A percentile compares a stretch with the other conserved stretches of the same genome.
phyloP scores from a whole-genome alignment of 2,329 filamentous ascomycete species.

The Cytospora leucostoma region DNA sequence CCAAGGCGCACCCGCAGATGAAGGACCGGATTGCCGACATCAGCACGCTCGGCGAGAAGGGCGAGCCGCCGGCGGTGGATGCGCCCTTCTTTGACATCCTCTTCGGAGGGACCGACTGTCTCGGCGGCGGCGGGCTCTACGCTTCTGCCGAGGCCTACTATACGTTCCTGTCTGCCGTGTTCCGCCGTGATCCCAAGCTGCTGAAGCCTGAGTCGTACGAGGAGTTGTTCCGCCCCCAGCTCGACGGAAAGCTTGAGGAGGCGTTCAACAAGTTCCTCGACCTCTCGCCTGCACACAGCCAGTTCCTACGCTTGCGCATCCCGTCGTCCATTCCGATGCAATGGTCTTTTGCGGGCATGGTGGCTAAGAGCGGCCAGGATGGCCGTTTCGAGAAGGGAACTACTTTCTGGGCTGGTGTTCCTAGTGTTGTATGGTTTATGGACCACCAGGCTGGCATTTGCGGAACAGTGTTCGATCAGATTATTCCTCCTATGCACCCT shows the following conservation, averaged over 20 bases:
- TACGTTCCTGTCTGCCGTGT: conserved; percentile 32
- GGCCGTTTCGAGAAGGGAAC: conserved; percentile 30
- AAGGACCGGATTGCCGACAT: conserved; percentile 31
- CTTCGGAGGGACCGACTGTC: conserved; percentile 29
- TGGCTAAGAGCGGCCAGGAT: conserved; percentile 31
- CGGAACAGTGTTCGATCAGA: conserved; percentile 31
- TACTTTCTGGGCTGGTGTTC: conserved; percentile 32
- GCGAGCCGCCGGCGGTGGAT: conserved; percentile 31
- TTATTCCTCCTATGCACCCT: conserved; percentile 32
- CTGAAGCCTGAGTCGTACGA: conserved; percentile 29
- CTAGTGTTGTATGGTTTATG: conserved; percentile 34
- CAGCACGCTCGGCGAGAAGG: conserved; percentile 30
- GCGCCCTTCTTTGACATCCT: conserved; percentile 28
- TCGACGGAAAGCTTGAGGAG: conserved; percentile 32
- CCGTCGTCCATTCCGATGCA: conserved; percentile 30
- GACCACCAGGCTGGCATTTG: conserved; percentile 33
- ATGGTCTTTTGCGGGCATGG: conserved; percentile 33
- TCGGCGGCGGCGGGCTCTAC: conserved; percentile 32
- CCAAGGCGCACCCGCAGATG: conserved; percentile 30
- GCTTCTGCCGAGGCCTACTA: conserved; percentile 31
- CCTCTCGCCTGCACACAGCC: conserved; percentile 23
- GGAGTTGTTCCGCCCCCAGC: conserved; percentile 35
- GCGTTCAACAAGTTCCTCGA: conserved; percentile 32
- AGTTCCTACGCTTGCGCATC: conserved; percentile 30
- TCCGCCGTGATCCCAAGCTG: conserved; percentile 32